phyloP scores from a whole-genome alignment of 179 eudicot genomes.

The Amaranthus tricolor region DNA sequence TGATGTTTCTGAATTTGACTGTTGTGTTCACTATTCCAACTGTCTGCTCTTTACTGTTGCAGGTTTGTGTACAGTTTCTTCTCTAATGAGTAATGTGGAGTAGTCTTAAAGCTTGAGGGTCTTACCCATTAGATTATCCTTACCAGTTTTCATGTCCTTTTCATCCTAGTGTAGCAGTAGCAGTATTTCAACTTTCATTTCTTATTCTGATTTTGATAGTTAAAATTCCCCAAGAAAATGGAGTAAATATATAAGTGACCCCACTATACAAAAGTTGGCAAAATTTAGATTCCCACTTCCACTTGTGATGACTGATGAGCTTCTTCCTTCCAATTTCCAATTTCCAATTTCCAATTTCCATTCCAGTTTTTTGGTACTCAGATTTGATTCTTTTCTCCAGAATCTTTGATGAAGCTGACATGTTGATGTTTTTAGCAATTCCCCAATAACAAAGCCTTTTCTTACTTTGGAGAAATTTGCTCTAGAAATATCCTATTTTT shows the following conservation, averaged over 20 bases:
- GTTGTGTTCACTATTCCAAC: conserved; percentile 36
- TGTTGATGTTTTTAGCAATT: conserved; percentile 34
- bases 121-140: conserved; percentile 27
- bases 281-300: conserved; percentile 35
- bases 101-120: conserved; percentile 14
- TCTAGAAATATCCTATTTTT: conserved; percentile 5
- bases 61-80: conserved; percentile 36
- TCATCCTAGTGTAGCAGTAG: too few relatives aligned
- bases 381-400: conserved; percentile 44
- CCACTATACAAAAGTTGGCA: conserved; percentile 35
- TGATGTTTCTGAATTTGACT: conserved; percentile 18
- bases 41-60: conserved; percentile 41
- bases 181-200: conserved; percentile 4
- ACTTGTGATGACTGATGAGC: conserved; percentile 15
- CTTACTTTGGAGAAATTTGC: conserved; percentile 12
- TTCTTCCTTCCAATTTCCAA: conserved; percentile 13
- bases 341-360: conserved; percentile 23
- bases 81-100: neutral
- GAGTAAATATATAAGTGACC: neutral
- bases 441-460: conserved; percentile 24
- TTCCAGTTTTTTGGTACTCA: conserved; percentile 27
- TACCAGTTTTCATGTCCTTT: conserved; percentile 28
- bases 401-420: conserved; percentile 56
- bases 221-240: neutral
- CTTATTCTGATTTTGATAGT: neutral